These are phyloP conservation scores for Chimonanthus praecox DNA, from an alignment of 164 flowering plant species.

Conservation along the genomic window DNA sequence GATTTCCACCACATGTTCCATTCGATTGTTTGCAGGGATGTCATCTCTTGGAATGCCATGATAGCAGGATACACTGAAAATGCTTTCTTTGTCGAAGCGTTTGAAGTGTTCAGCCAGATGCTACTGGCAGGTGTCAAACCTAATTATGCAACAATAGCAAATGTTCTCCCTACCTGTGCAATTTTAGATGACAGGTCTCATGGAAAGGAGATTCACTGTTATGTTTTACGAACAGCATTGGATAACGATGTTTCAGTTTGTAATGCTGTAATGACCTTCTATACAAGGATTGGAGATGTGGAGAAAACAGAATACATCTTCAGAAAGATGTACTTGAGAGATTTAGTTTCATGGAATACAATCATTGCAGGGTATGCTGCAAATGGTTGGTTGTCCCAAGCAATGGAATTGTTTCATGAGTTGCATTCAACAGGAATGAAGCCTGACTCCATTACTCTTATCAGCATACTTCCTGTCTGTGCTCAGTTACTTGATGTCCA, in stretches of 20 bases:
- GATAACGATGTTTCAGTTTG: conserved; percentile 36
- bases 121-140: conserved; percentile 32
- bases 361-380: conserved; percentile 63
- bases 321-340: conserved; percentile 38
- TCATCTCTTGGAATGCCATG: conserved; percentile 80
- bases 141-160: conserved; percentile 61
- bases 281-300: conserved; percentile 47
- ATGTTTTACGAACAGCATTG: conserved; percentile 36
- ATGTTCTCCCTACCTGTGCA: conserved; percentile 60
- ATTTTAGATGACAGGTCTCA: conserved; percentile 22
- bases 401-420: conserved; percentile 46
- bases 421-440: conserved; percentile 18
- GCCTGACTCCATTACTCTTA: conserved; percentile 53
- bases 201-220: conserved; percentile 62
- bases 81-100: conserved; percentile 34
- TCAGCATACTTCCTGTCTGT: conserved; percentile 68
- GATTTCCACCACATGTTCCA: conserved; percentile 47
- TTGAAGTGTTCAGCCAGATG: conserved; percentile 46
- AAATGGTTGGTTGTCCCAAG: conserved; percentile 38
- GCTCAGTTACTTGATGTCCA: conserved; percentile 29
- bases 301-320: conserved; percentile 54
- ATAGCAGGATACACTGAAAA: conserved; percentile 69
- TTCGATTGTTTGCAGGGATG: conserved; percentile 47
- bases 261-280: conserved; percentile 68
- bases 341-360: conserved; percentile 83